phyloP scores from a whole-genome alignment of 768 basidiomycete species.

The Royoungia palumana region DNA sequence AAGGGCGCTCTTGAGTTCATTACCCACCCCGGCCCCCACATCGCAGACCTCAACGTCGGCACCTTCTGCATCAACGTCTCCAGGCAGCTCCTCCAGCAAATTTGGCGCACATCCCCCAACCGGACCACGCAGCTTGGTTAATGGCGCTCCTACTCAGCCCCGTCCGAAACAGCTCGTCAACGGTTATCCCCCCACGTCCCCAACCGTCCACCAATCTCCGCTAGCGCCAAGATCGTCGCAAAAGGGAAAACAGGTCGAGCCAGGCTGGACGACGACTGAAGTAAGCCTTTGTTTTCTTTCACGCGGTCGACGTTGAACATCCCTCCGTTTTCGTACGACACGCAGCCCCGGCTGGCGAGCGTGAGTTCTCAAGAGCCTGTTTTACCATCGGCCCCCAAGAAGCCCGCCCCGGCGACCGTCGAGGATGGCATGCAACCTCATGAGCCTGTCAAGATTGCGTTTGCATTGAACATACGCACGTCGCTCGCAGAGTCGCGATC shows the following conservation, averaged over 20 bases:
- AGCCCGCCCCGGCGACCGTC: slow-evolving; percentile 19
- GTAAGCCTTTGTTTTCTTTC: slow-evolving; percentile 22
- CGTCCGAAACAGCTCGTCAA: slow-evolving; percentile 44
- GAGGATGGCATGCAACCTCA: slow-evolving; percentile 32
- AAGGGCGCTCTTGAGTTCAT: slow-evolving; percentile 56
- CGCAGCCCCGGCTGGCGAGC: slow-evolving; percentile 14
- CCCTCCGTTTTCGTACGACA: slow-evolving; percentile 7
- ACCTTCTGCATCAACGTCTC: slow-evolving; percentile 34
- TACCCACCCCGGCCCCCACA: slow-evolving; percentile 30
- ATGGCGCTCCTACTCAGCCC: slow-evolving; percentile 31
- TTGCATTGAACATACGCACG: slow-evolving; percentile 30
- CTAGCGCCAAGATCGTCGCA: slow-evolving; percentile 33
- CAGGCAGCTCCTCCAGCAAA: slow-evolving; percentile 33
- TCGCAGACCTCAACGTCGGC: slow-evolving; percentile 31
- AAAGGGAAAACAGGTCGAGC: slow-evolving; percentile 44
- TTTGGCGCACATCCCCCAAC: slow-evolving; percentile 60
- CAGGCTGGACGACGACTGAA: slow-evolving; percentile 33
- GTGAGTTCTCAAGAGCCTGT: slow-evolving; percentile 14
- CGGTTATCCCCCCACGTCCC: slow-evolving; percentile 34
- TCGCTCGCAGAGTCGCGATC: slow-evolving; percentile 24
- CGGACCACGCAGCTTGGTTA: slow-evolving; percentile 59
- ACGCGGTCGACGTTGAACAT: neutral
- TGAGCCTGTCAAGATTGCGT: slow-evolving; percentile 31
- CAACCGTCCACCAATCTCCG: slow-evolving; percentile 26
- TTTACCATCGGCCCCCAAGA: slow-evolving; percentile 13